Evolutionary conservation across 225 moss, liverwort and hornwort species (phyloP).

Genomic region (Polytrichum commune): DNA sequence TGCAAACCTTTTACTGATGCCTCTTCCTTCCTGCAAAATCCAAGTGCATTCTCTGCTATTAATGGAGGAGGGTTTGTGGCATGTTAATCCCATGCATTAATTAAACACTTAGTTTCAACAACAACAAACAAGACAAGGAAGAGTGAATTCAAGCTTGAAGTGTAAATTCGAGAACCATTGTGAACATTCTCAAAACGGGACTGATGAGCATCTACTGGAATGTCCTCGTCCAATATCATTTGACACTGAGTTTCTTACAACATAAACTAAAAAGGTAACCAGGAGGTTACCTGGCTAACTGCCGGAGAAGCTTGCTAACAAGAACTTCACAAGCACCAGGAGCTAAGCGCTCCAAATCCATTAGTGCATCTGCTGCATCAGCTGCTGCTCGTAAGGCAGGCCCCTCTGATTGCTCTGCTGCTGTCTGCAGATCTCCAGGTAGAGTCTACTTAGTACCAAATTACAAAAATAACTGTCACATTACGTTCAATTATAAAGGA

Average conservation of each 20-base stretch:
- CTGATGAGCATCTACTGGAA: too few relatives aligned
- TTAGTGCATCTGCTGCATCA: conserved; percentile 95
- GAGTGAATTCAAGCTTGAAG: too few relatives aligned
- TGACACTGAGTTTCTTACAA: too few relatives aligned
- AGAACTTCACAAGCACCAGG: conserved; percentile 99
- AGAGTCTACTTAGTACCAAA: background rate
- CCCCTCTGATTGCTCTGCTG: conserved; percentile 94
- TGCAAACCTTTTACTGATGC: conserved; percentile 85
- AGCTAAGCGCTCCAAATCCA: conserved; percentile 98
- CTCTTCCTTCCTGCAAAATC: conserved; percentile 77
- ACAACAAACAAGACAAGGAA: too few relatives aligned
- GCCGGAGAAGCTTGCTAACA: conserved; percentile 85
- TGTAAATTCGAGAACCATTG: too few relatives aligned
- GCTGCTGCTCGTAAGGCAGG: conserved; percentile 96
- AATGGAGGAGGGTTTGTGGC: too few relatives aligned
- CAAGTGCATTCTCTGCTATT: background rate
- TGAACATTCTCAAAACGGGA: too few relatives aligned
- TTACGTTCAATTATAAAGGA: too few relatives aligned
- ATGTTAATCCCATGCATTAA: too few relatives aligned
- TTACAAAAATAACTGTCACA: too few relatives aligned
- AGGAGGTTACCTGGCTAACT: conserved; percentile 62
- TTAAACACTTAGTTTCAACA: too few relatives aligned
- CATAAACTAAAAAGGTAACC: background rate
- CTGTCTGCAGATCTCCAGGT: conserved; percentile 56
- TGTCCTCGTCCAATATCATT: too few relatives aligned